These are phyloP conservation scores for Eucalyptus regnans DNA, from an alignment of 345 rosid species.

Conservation along the genomic window DNA sequence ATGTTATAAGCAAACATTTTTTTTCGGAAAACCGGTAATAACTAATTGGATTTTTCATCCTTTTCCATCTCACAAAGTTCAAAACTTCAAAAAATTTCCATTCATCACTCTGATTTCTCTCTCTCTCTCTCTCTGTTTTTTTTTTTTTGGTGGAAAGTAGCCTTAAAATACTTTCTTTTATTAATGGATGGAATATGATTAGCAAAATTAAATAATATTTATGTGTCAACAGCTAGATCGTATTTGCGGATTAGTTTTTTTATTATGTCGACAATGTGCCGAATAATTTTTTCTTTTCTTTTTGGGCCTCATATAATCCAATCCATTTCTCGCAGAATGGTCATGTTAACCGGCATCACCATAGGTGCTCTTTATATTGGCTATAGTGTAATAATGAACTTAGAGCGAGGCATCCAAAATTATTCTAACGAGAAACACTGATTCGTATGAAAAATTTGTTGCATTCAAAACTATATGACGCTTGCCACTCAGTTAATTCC, in stretches of 20 bases:
- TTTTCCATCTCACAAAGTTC: not conserved
- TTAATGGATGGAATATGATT: not conserved
- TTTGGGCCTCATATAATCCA: not conserved
- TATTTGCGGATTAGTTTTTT: not conserved
- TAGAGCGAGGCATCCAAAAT: not conserved
- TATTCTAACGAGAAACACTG: not conserved
- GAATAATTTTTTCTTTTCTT: not conserved
- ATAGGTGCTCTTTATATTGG: not conserved
- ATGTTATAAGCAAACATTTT: not conserved
- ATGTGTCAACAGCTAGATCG: not conserved
- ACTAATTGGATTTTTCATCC: not conserved
- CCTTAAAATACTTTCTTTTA: not conserved
- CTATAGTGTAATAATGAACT: not conserved
- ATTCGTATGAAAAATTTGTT: not conserved
- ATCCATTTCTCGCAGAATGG: not conserved
- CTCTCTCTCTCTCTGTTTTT: too few species aligned
- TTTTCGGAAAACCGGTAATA: too few species aligned
- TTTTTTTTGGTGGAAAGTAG: not conserved
- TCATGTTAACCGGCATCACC: not conserved
- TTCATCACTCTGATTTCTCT: not conserved
- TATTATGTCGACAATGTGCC: not conserved
- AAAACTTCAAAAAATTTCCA: not conserved
- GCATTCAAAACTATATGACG: not conserved
- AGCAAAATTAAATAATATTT: not conserved
- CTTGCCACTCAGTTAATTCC: not conserved